phyloP scores from a whole-genome alignment of 805 yeast genomes.

The Brettanomyces nanus region DNA sequence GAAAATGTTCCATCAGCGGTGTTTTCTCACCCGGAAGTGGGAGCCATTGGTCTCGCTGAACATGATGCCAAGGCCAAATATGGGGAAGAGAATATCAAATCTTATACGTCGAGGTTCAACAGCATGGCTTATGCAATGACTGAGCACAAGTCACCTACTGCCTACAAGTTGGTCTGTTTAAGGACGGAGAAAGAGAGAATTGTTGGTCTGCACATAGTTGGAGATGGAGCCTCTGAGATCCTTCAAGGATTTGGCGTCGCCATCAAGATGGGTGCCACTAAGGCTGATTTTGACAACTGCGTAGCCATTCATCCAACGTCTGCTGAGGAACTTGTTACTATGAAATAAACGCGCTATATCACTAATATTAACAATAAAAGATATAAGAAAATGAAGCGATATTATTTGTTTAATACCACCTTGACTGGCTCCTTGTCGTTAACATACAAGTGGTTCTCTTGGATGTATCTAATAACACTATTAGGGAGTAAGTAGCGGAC shows the following conservation, averaged over 20 bases:
- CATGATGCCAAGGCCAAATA: constrained; percentile 66
- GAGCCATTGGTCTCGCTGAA: constrained; percentile 83
- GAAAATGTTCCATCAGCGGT: constrained; percentile 86
- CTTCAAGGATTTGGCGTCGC: constrained; percentile 99
- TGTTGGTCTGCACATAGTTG: constrained; percentile 90
- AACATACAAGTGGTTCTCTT: constrained; percentile 79
- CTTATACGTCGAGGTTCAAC: constrained; percentile 75
- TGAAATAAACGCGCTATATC: constrained; percentile 29
- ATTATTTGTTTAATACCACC: too few species aligned
- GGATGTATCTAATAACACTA: constrained; percentile 88
- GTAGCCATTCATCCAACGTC: constrained; percentile 99
- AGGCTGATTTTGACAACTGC: constrained; percentile 87
- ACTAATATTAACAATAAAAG: too few species aligned
- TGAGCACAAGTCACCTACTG: constrained; percentile 75
- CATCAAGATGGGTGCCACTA: constrained; percentile 97
- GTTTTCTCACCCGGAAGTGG: constrained; percentile 98
- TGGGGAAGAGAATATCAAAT: constrained; percentile 73
- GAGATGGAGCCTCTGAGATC: constrained; percentile 86
- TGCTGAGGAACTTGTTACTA: constrained; percentile 95
- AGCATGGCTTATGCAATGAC: constrained; percentile 92
- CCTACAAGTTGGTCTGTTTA: constrained; percentile 68
- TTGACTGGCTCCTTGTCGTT: constrained; percentile 91
- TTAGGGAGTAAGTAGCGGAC: constrained; percentile 93
- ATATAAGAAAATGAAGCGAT: too few species aligned
- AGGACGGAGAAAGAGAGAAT: constrained; percentile 82